Conservation (phyloP, 179 eudicot species). For the Monotropa hypopitys region DNA sequence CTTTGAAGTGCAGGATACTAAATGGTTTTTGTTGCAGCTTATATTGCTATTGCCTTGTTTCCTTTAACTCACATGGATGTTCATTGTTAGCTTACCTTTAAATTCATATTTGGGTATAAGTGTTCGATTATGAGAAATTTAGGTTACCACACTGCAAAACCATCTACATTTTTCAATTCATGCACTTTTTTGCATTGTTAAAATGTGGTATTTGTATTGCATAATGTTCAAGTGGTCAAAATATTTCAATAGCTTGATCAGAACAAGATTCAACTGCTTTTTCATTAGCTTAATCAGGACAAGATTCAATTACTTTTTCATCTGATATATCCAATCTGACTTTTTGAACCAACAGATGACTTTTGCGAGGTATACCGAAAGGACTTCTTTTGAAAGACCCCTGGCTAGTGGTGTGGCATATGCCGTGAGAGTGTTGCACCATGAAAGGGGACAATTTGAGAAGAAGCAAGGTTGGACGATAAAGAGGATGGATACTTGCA, state of each 20-base stretch:
- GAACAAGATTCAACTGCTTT: background rate
- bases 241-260: background rate
- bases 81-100: background rate
- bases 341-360: conserved; percentile 38
- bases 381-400: conserved; percentile 87
- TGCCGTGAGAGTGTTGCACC: conserved; percentile 77
- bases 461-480: conserved; percentile 74
- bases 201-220: background rate
- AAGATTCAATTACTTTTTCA: background rate
- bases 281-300: background rate
- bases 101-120: background rate
- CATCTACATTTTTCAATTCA: background rate
- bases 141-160: background rate
- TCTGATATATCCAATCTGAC: conserved; percentile 7
- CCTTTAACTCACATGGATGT: background rate
- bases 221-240: background rate
- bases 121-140: background rate
- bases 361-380: conserved; percentile 64
- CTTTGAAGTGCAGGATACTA: background rate
- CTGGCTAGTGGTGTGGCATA: conserved; percentile 90
- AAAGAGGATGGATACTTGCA: conserved; percentile 58
- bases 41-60: background rate
- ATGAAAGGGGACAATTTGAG: conserved; percentile 78
- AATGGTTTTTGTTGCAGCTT: background rate
- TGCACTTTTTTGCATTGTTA: background rate